A percentile compares a stretch with the other conserved stretches of the same genome.
Evolutionary conservation across 2,329 filamentous ascomycete genomes (phyloP).

Genomic region (Trichoderma sp.): DNA sequence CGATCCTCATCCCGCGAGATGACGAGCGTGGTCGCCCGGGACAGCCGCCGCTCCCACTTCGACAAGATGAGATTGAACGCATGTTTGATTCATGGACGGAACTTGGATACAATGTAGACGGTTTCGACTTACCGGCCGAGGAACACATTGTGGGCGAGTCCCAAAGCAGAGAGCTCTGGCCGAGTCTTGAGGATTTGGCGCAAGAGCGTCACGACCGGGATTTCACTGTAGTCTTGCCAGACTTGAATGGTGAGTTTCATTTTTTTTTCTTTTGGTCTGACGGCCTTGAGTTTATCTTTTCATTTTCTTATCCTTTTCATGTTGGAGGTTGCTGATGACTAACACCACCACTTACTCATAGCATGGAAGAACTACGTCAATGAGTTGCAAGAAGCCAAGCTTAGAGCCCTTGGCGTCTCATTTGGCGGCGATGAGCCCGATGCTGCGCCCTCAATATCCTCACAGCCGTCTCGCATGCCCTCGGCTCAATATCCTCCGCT

Average conservation of each 20-base stretch:
- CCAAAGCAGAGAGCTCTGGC: slow-evolving; percentile 70
- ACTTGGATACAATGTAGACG: slow-evolving; percentile 65
- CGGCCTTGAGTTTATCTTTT: background rate
- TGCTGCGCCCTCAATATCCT: slow-evolving; percentile 62
- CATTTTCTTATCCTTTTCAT: background rate
- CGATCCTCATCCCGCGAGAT: slow-evolving; percentile 67
- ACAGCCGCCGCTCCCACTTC: slow-evolving; percentile 53
- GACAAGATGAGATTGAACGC: slow-evolving; percentile 52
- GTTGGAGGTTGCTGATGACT: background rate
- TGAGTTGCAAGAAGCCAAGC: slow-evolving; percentile 83
- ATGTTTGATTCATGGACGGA: slow-evolving; percentile 67
- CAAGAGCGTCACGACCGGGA: slow-evolving; percentile 52
- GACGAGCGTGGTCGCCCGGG: slow-evolving; percentile 62
- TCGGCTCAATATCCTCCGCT: slow-evolving; percentile 74
- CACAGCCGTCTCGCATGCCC: slow-evolving; percentile 65
- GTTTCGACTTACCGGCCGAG: slow-evolving; percentile 64
- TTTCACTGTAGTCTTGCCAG: slow-evolving; percentile 67
- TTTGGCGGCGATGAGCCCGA: slow-evolving; percentile 70
- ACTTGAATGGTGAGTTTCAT: slow-evolving; percentile 55
- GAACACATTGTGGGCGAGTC: slow-evolving; percentile 44
- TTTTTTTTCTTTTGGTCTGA: background rate
- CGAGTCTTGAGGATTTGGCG: slow-evolving; percentile 56
- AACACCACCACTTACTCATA: slow-evolving; percentile 28
- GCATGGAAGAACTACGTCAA: slow-evolving; percentile 75
- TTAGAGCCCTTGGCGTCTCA: slow-evolving; percentile 85